Evolutionary conservation across 331 rosid species (phyloP), one percentile per base, ranked within the genome.

Genomic region (Acacia concinna): DNA sequence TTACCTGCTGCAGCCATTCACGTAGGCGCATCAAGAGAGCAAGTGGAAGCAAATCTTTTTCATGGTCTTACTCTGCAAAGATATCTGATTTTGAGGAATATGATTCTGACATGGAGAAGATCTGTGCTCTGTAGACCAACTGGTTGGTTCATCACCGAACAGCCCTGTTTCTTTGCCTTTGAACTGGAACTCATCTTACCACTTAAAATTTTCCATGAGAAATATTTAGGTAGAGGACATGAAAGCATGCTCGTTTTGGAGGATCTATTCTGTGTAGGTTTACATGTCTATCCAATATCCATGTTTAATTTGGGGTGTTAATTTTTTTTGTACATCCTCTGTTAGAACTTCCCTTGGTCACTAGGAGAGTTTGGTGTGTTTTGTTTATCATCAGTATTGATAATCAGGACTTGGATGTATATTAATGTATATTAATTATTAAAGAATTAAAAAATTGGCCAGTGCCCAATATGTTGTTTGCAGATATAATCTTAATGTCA

Each of bases 1-100:
- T 34, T 64, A 41, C 63, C 59, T 91, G 85, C 79, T 84, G 86
- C 49, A 77, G 81, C 0, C 94, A 93, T 86, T 94, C 98, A 30
- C 97, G 90, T 75, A 85, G 98, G 49, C 94, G 97, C 63, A 90
- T 96, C 88, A 94, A 71, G 84, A 80, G 93, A 64, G 86, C 96
- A 0, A 86, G 91, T 59, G 96, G 96, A 83, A 93, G 97, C 89
- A 93, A 88, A 81, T 96, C 99, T 49, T 93, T 91, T 80, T 96
- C 98, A 0, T 35, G 71, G 71, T 35, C 71, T 34, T 64, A 32
- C 41, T 64, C 69, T 17, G 44, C 69, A 30, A 87, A 96, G 77
- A 78, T 91, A 68, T 96, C 99, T 12, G 97, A 91, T 78, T 80
- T 81, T 43, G 98, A 91, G 54, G 94, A 93, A 68, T 89, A 88